phyloP scores from a whole-genome alignment of 495 filamentous ascomycete species.

The Chaetomium tenue region DNA sequence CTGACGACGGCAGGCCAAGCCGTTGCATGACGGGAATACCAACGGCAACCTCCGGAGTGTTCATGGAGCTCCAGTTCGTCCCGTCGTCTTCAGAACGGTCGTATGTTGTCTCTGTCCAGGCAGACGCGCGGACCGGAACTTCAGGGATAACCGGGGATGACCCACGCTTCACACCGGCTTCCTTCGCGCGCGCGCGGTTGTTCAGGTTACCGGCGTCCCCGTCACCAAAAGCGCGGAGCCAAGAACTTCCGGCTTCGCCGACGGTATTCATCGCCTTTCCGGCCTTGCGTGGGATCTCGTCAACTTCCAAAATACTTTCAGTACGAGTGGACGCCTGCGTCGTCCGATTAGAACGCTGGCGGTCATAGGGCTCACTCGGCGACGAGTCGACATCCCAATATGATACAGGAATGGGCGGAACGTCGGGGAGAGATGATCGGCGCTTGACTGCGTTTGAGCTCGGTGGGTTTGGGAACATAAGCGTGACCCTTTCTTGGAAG shows the following conservation, averaged over 20 bases:
- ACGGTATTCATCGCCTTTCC: constrained; percentile 28
- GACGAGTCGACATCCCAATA: constrained; percentile 29
- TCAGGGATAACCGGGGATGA: constrained; percentile 41
- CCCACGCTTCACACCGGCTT: constrained; percentile 35
- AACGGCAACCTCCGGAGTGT: constrained; percentile 44
- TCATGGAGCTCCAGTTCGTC: constrained; percentile 42
- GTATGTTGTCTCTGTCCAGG: constrained; percentile 36
- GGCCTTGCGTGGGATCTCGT: constrained; percentile 35
- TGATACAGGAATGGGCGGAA: constrained; percentile 40
- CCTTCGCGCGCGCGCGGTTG: constrained; percentile 18
- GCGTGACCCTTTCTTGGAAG: constrained; percentile 51
- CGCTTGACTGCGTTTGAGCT: constrained; percentile 35
- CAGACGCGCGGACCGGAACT: constrained; percentile 29
- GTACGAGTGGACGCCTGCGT: constrained; percentile 37
- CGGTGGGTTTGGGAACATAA: constrained; percentile 47
- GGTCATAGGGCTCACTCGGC: constrained; percentile 18
- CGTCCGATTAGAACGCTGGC: constrained; percentile 35
- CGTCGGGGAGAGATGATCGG: constrained; percentile 45
- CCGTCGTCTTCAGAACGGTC: constrained; percentile 37
- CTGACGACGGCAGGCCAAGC: constrained; percentile 37
- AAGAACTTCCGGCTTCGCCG: constrained; percentile 40
- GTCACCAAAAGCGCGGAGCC: constrained; percentile 41
- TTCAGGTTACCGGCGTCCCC: constrained; percentile 17
- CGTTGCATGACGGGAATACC: constrained; percentile 34
- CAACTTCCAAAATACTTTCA: constrained; percentile 42